Evolutionary conservation across 106 monocot genomes (phyloP), one percentile per base, ranked within the genome.

Genomic region (Platanthera zijinensis): DNA sequence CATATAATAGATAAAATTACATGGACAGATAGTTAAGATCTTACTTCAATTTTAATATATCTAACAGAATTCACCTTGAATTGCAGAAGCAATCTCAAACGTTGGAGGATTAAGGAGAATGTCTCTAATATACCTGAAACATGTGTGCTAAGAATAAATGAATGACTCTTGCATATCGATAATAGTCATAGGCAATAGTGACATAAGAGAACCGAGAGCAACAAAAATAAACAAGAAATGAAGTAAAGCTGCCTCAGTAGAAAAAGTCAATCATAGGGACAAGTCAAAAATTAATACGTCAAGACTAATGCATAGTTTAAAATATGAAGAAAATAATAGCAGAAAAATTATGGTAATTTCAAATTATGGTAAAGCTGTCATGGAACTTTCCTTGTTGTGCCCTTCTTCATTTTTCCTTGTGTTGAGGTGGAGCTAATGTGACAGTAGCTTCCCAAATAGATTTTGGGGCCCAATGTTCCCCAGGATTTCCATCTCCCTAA

Each of bases 51-150:
- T 45, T 21, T 18, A 51, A 30, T 45, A 70, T 12, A 66, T 66
- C 4, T 32, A 28, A 66, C 1, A 66, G 2, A 70, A 48, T 48
- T 70, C 6, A 91, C 94, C 86, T 85, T 94, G 97, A 81, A 99
- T 94, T 51, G 92, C 84, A 51, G 89, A 94, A 45, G 94, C 89
- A 85, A 88, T 80, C 50, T 77, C 78, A 79, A 85, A 92, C 47
- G 89, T 72, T 21, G 97, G 97, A 87, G 97, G 97, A 74, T 99
- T 92, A 77, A 99, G 85, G 76, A 99, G 87, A 52, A 99, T 94
- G 76, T 94, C 86, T 80, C 89, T 83, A 49, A 99, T 69, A 73
- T 94, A 99, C 87, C 97, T 99, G 81, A 75, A 57, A 82, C 22
- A 84, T 56, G 48, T 17, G 21, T 51, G 21, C 19, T 14, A 22